A percentile compares a stretch with the other conserved stretches of the same genome.
These are phyloP conservation scores for Ilex aquifolium DNA, from an alignment of 257 asterid species.

Conservation along the genomic window DNA sequence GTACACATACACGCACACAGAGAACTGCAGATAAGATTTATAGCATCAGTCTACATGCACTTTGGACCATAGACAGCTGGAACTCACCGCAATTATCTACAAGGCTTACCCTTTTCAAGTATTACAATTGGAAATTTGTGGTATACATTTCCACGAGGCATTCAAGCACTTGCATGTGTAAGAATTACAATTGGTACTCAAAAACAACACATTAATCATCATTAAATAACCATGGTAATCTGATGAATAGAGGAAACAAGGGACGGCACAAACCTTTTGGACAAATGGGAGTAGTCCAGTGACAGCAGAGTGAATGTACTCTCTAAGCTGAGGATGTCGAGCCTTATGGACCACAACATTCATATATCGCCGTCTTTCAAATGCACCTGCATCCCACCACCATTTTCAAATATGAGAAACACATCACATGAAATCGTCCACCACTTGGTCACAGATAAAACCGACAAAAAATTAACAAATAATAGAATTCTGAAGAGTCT, in stretches of 20 bases:
- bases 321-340: slow-evolving; percentile 62
- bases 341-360: slow-evolving; percentile 83
- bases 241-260: neutral
- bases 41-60: no score
- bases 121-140: neutral
- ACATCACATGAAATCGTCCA: no score
- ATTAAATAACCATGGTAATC: neutral
- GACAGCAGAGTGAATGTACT: slow-evolving; percentile 65
- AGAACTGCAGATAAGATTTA: no score
- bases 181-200: neutral
- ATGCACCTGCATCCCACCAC: slow-evolving; percentile 43
- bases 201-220: neutral
- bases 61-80: no score
- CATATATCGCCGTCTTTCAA: slow-evolving; percentile 84
- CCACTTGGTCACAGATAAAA: no score
- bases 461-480: no score
- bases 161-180: neutral
- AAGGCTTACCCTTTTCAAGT: no score
- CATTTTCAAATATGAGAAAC: no score
- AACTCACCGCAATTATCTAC: no score
- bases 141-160: neutral
- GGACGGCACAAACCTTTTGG: slow-evolving; percentile 43
- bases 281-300: slow-evolving; percentile 68
- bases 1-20: no score
- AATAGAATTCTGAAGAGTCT: no score